Evolutionary conservation across 805 yeast species (phyloP), one percentile per base, ranked within the genome.

Genomic region (Cyberlindnera misumaiensis): DNA sequence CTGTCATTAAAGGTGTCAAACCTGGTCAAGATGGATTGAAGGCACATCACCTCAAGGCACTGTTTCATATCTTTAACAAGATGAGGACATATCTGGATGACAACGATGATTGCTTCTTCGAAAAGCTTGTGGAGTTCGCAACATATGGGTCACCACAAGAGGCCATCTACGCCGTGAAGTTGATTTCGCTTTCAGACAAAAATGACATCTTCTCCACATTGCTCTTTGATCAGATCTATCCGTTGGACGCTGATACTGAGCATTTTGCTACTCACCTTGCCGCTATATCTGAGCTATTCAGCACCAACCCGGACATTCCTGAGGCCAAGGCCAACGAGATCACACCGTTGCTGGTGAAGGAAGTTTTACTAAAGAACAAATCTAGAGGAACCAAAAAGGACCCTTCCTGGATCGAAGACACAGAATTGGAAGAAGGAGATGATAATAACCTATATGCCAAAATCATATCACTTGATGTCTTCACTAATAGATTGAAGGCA

Each of bases 101-200:
- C n/a, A 65, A 67, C 16, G 65, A 62, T 9, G 51, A 50, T 1
- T 40, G 46, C 4, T 75, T 80, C 44, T 47, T 63, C 12, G 68
- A 70, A 8, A 59, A 63, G 11, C 55, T 86, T 34, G 60, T 65
- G 32, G 54, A 59, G 2, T 59, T 80, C 20, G 73, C 82, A 0
- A 45, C 63, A 0, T 47, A 52, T 1, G 90, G 90, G 0, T 58
- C 72, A 3, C 75, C 84, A 1, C 30, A 51, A 9, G 86, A 80
- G 48, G 80, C 90, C 0, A 76, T 69, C 49, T 83, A 79, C 53
- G 71, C 89, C 0, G 62, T 76, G 8, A 78, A 75, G 51, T 60
- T 83, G 6, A 44, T 84, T 7, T 68, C 76, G 3, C 62, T 75
- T n/a, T 58, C 70, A 3, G 56, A 65, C 3, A 60, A 60, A 35